Conservation (phyloP, 2,329 filamentous ascomycete species). For the Sporothrix dimorphospora region DNA sequence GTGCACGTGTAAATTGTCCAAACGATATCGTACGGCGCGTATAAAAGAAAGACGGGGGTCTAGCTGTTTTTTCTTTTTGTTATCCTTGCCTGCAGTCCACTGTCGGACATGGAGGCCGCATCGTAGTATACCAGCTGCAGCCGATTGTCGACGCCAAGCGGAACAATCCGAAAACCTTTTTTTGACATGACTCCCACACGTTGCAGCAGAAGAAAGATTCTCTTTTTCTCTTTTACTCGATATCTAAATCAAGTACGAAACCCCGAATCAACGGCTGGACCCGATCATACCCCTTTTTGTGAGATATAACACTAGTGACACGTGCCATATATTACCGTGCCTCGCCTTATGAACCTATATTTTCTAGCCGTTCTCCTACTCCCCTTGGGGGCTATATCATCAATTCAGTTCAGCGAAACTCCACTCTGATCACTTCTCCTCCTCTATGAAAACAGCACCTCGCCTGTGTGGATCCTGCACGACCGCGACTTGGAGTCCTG, state of each 20-base stretch:
- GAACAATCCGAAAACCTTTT: neutral
- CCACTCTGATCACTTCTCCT: neutral
- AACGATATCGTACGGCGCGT: neutral
- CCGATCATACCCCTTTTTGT: neutral
- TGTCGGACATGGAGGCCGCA: neutral
- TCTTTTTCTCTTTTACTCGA: neutral
- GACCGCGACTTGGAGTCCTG: slow-evolving; percentile 32
- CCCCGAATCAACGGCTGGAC: neutral
- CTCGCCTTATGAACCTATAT: too few species aligned
- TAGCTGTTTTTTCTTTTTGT: neutral
- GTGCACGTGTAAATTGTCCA: neutral
- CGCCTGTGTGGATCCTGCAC: slow-evolving; percentile 31
- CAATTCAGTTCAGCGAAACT: neutral
- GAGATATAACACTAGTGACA: neutral
- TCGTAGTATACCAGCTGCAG: neutral
- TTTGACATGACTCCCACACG: neutral
- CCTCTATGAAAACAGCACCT: slow-evolving; percentile 29
- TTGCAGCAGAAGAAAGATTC: neutral
- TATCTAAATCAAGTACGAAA: neutral
- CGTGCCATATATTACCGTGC: neutral
- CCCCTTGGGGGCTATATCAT: neutral
- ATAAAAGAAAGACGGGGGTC: neutral
- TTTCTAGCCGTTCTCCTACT: neutral
- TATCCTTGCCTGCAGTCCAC: neutral
- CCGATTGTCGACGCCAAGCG: neutral